Evolutionary conservation across 768 basidiomycete genomes (phyloP), one percentile per base, ranked within the genome.

Genomic region (Leccinellum albellum): DNA sequence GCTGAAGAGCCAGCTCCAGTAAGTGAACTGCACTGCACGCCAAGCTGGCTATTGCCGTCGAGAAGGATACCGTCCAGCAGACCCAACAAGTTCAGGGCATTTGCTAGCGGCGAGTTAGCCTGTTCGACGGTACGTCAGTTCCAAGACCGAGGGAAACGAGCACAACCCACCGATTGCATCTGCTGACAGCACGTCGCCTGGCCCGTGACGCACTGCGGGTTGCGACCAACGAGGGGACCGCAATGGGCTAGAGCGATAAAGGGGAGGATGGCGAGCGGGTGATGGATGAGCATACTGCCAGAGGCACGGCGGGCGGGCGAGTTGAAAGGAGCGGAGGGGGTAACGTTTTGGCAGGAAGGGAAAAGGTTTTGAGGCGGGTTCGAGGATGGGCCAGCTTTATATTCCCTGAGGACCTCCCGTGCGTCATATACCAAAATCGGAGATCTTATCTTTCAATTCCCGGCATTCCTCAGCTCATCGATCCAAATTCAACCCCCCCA

Each of bases 301-400:
- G 55, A 31, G 46, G 35, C 15, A 14, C 46, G 58, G 37, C 55
- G 59, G 60, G 4, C 32, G 57, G 51, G 58, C 4, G 28, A 4
- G 28, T 45, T 15, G 26, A 67, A 67, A 70, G 61, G 67, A 68
- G 62, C 56, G 67, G 50, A 62, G 32, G 54, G 68, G 65, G 51
- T 60, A 55, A 21, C 58, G 51, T 29, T 29, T 57, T 50, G 33
- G 56, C 53, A 28, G 21, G n/a, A 23, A 45, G 48, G 55, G 46
- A 49, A 51, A 62, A 28, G 10, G 51, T 56, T 2, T 42, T 64
- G 54, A 23, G 55, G 50, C 54, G 32, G 53, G 20, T 42, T 29
- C 57, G 50, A 57, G 21, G 47, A 29, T 20, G 29, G 47, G 35
- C 2, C 32, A 33, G 24, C 54, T 67, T 69, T 68, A 68, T 69